phyloP scores from a whole-genome alignment of 2,329 filamentous ascomycete species.

The Talaromyces sp. region DNA sequence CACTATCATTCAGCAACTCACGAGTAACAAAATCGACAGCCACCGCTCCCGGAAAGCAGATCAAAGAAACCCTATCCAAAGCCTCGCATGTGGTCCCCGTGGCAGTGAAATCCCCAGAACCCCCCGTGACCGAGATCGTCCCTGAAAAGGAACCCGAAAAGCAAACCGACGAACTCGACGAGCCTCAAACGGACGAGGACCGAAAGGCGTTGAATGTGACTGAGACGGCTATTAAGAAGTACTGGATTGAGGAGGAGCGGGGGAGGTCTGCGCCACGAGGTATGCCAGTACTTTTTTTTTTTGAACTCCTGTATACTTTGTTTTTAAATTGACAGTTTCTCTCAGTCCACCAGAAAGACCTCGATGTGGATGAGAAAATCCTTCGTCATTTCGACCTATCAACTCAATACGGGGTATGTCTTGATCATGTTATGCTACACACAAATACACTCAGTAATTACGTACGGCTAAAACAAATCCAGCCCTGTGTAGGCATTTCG shows the following conservation, averaged over 20 bases:
- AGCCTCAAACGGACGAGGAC: constrained; percentile 29
- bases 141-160: constrained; percentile 46
- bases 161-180: constrained; percentile 38
- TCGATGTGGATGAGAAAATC: constrained; percentile 75
- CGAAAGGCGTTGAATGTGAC: constrained; percentile 56
- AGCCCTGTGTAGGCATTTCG: constrained; percentile 84
- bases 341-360: constrained; percentile 67
- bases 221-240: constrained; percentile 64
- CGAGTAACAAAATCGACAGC: constrained; percentile 54
- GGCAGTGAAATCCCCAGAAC: constrained; percentile 20
- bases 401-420: constrained; percentile 83
- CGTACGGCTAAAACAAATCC: not conserved
- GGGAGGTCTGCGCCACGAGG: constrained; percentile 57
- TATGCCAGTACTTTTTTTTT: not conserved
- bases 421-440: not conserved
- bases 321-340: not conserved
- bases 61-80: constrained; percentile 12
- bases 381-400: constrained; percentile 88
- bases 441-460: too few relatives aligned
- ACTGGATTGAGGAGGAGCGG: constrained; percentile 70
- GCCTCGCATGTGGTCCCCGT: constrained; percentile 19
- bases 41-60: constrained; percentile 20
- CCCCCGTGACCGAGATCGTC: constrained; percentile 31
- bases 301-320: not conserved
- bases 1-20: constrained; percentile 57